phyloP scores from a whole-genome alignment of 2,329 filamentous ascomycete species.

The Aspergillus tamarii region DNA sequence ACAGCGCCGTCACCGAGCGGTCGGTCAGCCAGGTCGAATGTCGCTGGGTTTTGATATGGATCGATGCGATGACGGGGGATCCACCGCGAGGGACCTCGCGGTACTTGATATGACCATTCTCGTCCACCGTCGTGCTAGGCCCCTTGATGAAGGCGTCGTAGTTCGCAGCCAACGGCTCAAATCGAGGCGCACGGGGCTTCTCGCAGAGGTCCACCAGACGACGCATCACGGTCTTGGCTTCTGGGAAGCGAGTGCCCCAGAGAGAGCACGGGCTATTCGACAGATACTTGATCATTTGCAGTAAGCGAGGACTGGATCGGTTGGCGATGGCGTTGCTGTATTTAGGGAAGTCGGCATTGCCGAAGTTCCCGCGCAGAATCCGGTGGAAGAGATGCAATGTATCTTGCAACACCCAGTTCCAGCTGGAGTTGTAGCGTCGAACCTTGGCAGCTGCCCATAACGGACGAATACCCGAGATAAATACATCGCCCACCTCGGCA shows the following conservation, averaged over 20 bases:
- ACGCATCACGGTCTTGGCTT: neutral
- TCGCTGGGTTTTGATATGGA: slow-evolving; percentile 62
- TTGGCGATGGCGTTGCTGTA: neutral
- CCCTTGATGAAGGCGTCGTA: slow-evolving; percentile 74
- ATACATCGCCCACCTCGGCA: slow-evolving; percentile 94
- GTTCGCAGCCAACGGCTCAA: slow-evolving; percentile 50
- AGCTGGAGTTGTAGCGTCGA: slow-evolving; percentile 94
- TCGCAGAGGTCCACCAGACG: neutral
- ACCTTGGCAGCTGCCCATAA: slow-evolving; percentile 93
- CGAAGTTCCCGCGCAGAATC: neutral
- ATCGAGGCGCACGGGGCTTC: slow-evolving; percentile 88
- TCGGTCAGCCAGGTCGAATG: slow-evolving; percentile 97
- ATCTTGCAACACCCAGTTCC: slow-evolving; percentile 99
- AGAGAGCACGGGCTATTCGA: neutral
- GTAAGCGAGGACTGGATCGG: neutral
- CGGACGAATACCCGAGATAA: slow-evolving; percentile 90
- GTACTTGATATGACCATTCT: slow-evolving; percentile 89
- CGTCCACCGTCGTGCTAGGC: slow-evolving; percentile 86
- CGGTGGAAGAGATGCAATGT: slow-evolving; percentile 64
- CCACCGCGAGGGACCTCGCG: slow-evolving; percentile 74
- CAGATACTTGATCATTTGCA: neutral
- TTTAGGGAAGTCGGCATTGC: neutral
- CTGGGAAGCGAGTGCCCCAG: neutral
- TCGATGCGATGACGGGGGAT: neutral
- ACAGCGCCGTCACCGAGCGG: slow-evolving; percentile 94